A percentile compares a stretch with the other conserved stretches of the same genome.
phyloP scores from a whole-genome alignment of 495 filamentous ascomycete genomes.

The Darksidea phi region DNA sequence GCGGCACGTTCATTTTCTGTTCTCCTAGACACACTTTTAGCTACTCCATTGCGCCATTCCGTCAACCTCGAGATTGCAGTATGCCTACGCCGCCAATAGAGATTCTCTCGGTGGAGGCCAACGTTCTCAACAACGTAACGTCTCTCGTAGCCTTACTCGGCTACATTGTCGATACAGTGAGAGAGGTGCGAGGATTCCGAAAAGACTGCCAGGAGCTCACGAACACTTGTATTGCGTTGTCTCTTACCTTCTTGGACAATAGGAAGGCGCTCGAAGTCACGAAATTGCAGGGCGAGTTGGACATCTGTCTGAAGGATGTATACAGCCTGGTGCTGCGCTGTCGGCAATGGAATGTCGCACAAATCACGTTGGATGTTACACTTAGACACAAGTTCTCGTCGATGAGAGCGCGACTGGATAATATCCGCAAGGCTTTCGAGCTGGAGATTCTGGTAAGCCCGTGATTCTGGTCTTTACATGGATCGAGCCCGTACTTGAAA shows the following conservation, averaged over 20 bases:
- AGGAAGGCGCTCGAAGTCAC: constrained; percentile 1
- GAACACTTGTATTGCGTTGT: neutral
- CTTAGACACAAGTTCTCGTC: constrained; percentile 1
- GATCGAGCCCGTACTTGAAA: neutral
- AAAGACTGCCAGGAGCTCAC: constrained; percentile 1
- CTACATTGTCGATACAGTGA: neutral
- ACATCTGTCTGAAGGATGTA: neutral
- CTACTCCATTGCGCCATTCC: neutral
- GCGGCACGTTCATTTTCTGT: neutral
- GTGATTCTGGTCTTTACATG: neutral
- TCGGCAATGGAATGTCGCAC: neutral
- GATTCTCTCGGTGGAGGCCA: neutral
- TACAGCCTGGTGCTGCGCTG: neutral
- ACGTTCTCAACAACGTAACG: constrained; percentile 1
- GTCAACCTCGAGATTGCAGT: neutral
- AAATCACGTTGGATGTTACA: constrained; percentile 1
- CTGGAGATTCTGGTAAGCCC: neutral
- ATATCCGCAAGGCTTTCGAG: constrained; percentile 3
- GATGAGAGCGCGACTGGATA: neutral
- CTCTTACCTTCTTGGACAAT: constrained; percentile 4
- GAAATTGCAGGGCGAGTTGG: neutral
- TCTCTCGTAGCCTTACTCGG: constrained; percentile 2
- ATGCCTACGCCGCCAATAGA: neutral
- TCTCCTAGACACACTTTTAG: neutral
- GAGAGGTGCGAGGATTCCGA: constrained; percentile 1